Conservation (phyloP, 257 asterid species). For the Solanum pimpinellifolium region DNA sequence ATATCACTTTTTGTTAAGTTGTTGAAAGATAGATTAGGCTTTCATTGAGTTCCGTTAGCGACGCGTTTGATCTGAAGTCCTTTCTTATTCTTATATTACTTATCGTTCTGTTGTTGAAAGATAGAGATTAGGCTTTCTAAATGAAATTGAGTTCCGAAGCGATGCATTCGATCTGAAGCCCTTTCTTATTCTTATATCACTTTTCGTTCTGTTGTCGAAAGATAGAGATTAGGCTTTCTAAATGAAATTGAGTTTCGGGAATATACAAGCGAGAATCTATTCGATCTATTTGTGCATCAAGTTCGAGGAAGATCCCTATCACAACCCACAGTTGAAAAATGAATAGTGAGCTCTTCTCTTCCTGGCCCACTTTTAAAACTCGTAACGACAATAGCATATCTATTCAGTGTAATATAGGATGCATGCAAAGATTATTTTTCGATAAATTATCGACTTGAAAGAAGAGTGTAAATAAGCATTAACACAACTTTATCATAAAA, state of each 20-base stretch:
- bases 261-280: not conserved
- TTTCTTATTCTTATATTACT: not conserved
- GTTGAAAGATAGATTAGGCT: not conserved
- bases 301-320: not conserved
- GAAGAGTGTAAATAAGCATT: not conserved
- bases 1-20: not conserved
- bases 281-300: not conserved
- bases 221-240: not conserved
- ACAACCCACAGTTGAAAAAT: not conserved
- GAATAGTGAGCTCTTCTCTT: not conserved
- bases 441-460: too few relatives aligned
- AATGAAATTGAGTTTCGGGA: not conserved
- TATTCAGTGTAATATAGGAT: not conserved
- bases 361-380: not conserved
- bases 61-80: not conserved
- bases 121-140: too few relatives aligned
- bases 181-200: not conserved
- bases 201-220: not conserved
- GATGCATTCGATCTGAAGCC: not conserved
- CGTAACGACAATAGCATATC: not conserved
- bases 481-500: not conserved
- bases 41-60: not conserved
- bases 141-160: too few relatives aligned
- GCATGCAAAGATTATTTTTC: accelerated
- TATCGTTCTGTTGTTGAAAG: too few relatives aligned